phyloP scores from a whole-genome alignment of 352 stramenopile species.

The Stramenopiles sp. region DNA sequence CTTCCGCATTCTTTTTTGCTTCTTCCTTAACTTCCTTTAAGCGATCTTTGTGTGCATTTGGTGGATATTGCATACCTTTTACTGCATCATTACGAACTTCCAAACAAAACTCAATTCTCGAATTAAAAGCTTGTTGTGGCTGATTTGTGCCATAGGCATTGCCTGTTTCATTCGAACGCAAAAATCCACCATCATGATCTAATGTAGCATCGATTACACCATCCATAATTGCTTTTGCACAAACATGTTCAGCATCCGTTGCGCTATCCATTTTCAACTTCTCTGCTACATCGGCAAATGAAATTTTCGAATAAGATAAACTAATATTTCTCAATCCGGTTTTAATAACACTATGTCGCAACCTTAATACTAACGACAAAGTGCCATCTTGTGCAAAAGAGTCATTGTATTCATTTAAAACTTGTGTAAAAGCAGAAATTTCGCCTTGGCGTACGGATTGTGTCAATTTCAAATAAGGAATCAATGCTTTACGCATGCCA shows the following conservation, averaged over 20 bases:
- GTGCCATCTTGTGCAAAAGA: slow-evolving; percentile 76
- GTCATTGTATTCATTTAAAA: slow-evolving; percentile 53
- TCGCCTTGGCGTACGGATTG: slow-evolving; percentile 86
- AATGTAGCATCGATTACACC: slow-evolving; percentile 94
- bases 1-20: slow-evolving; percentile 81
- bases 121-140: slow-evolving; percentile 79
- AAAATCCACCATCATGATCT: slow-evolving; percentile 78
- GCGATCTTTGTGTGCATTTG: slow-evolving; percentile 93
- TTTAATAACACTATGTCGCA: slow-evolving; percentile 96
- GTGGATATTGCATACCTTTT: slow-evolving; percentile 86
- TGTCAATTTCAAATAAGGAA: slow-evolving; percentile 83
- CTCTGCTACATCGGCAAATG: slow-evolving; percentile 68
- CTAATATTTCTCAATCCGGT: slow-evolving; percentile 88
- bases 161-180: slow-evolving; percentile 55
- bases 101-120: slow-evolving; percentile 90
- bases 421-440: slow-evolving; percentile 74
- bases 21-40: too few relatives aligned
- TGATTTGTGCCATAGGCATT: slow-evolving; percentile 76
- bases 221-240: slow-evolving; percentile 90
- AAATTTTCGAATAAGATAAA: slow-evolving; percentile 70
- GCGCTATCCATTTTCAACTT: slow-evolving; percentile 74
- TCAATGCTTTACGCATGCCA: slow-evolving; percentile 57
- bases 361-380: slow-evolving; percentile 79
- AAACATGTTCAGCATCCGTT: slow-evolving; percentile 85
- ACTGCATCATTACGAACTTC: slow-evolving; percentile 96